phyloP scores from a whole-genome alignment of 192 early-diverging fungal genomes.

The Ramicandelaber brevisporus region DNA sequence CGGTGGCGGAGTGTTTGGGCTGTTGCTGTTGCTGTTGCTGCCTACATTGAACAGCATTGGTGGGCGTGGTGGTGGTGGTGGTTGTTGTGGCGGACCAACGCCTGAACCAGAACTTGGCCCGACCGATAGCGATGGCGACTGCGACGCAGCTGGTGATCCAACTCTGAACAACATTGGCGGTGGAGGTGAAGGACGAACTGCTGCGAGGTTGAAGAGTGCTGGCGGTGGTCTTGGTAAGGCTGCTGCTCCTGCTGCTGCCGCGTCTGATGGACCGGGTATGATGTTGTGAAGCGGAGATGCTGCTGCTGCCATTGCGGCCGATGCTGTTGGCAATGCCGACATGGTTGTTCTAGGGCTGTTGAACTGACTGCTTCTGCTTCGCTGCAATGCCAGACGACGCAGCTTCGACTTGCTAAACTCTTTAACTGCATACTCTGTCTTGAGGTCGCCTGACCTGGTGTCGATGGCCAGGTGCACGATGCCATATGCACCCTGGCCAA shows the following conservation, averaged over 20 bases:
- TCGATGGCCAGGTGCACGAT: constrained; percentile 54
- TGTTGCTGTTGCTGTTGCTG: not conserved
- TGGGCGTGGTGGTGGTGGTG: too few relatives aligned
- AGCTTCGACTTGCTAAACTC: constrained; percentile 77
- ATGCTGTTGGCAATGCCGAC: not conserved
- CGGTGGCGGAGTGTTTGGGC: not conserved
- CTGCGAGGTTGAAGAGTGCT: too few relatives aligned
- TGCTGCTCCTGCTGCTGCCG: not conserved
- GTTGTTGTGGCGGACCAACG: too few relatives aligned
- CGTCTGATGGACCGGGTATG: too few relatives aligned
- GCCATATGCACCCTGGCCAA: constrained; percentile 78
- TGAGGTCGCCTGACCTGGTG: constrained; percentile 10
- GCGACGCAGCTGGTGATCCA: too few relatives aligned
- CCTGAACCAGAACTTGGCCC: too few relatives aligned
- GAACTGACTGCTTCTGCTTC: not conserved
- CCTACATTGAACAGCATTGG: not conserved
- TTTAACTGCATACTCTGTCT: constrained; percentile 52
- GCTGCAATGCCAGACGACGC: constrained; percentile 20
- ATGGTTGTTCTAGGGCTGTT: not conserved
- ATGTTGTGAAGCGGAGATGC: too few relatives aligned
- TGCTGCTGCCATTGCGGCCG: not conserved
- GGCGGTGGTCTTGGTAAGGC: not conserved
- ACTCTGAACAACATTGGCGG: too few relatives aligned
- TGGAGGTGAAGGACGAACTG: too few relatives aligned
- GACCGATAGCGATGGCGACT: too few relatives aligned